Evolutionary conservation across 116 monocot genomes (phyloP).

Genomic region (Trichopus zeylanicus): DNA sequence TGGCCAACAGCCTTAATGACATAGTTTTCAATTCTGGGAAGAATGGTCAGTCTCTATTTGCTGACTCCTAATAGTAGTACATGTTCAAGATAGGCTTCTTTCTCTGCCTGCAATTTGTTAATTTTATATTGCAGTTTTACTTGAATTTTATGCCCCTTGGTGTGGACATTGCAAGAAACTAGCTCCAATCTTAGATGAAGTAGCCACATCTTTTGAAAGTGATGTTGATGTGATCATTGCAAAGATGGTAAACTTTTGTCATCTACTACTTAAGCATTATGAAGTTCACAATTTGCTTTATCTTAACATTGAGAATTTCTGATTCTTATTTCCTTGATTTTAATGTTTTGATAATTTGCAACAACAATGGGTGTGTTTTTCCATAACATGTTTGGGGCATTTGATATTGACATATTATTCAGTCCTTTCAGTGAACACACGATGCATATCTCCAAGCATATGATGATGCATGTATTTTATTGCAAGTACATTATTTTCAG

Average conservation of each 20-base stretch:
- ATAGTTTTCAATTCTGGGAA: constrained; percentile 78
- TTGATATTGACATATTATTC: no score
- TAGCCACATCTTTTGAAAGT: constrained; percentile 61
- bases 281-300: background rate
- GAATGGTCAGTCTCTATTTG: constrained; percentile 41
- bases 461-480: no score
- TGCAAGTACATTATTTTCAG: background rate
- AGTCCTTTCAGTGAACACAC: no score
- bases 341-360: no score
- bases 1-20: constrained; percentile 66
- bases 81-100: background rate
- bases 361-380: no score
- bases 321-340: background rate
- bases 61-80: background rate
- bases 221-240: constrained; percentile 79
- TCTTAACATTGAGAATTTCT: background rate
- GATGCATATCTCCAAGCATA: no score
- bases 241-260: constrained; percentile 61
- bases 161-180: constrained; percentile 77
- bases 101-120: background rate
- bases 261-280: background rate
- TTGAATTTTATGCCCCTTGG: constrained; percentile 79
- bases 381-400: background rate
- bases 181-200: constrained; percentile 86
- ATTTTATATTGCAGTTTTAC: constrained; percentile 39